Base-by-base conservation (phyloP, 202 grass and related monocot genomes). In the Schoenoplectus tabernaemontani region DNA sequence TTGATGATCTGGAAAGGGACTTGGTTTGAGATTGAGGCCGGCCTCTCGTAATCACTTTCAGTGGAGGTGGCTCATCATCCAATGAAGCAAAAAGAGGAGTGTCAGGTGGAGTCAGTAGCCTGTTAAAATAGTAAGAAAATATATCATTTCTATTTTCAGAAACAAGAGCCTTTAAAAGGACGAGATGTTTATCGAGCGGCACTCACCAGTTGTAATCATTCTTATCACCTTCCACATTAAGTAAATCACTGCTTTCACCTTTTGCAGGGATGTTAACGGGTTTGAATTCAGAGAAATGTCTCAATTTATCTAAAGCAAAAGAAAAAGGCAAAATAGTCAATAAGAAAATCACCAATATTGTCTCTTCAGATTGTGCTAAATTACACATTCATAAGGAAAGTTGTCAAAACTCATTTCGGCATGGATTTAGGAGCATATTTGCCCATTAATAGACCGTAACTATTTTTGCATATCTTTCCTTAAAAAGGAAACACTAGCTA, bases 121-220 rank as follows among this genome's bases (percentile, higher is more conserved):
- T 98, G 68, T 79, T 46, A 74, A 73, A 82, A 78, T 54, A 79
- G 76, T 78, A 57, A 81, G 47, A 48, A 74, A 4, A 73, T 58
- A 28, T 53, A 53, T 53, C 19, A 16, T 9, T 74, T 74, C 70
- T 34, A 74, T 59, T 54, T 73, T 61, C 73, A 73, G 19, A 43
- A 65, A 19, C 60, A 54, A 37, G 53, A 84, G 51, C 12, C 60
- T 69, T 44, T 41, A 58, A 26, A 78, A 78, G 19, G 4, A 43
- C 44, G 56, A 80, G 3, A 43, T 43, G 19, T 80, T 32, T 64
- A 62, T 53, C 34, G 70, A 42, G 79, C 33, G 56, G 64, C 69
- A 23, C 89, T 84, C 87, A 97, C 94, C 94, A 97, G 53, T 97
- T 91, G 79, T 93, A 97, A 81, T 97, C 94, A 78, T 93, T 93